phyloP scores from a whole-genome alignment of 2,329 filamentous ascomycete species.

The Fusarium multiceps region DNA sequence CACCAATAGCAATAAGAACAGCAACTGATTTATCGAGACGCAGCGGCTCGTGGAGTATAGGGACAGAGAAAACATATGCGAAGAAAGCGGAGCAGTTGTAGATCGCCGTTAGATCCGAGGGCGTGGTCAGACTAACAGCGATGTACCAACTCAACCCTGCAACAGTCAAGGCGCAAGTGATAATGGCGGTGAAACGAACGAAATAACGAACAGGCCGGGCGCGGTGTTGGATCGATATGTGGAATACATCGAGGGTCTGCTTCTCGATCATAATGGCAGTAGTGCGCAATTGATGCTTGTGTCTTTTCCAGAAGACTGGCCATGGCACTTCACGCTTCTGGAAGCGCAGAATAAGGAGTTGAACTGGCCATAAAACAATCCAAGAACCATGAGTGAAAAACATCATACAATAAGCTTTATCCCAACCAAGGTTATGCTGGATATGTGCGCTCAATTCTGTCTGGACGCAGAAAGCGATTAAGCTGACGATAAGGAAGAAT shows the following conservation, averaged over 20 bases:
- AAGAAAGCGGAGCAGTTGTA: constrained; percentile 99
- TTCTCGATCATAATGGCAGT: constrained; percentile 86
- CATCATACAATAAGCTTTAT: constrained; percentile 99
- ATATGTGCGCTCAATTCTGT: constrained; percentile 97
- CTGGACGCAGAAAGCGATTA: constrained; percentile 91
- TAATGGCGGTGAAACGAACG: constrained; percentile 78
- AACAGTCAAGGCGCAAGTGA: constrained; percentile 87
- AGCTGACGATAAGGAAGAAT: constrained; percentile 83
- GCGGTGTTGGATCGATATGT: constrained; percentile 51
- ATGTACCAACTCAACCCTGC: constrained; percentile 96
- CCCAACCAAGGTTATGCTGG: constrained; percentile 90
- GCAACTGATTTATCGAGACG: constrained; percentile 86
- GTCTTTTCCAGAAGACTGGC: constrained; percentile 83
- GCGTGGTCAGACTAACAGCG: constrained; percentile 91
- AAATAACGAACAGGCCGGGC: constrained; percentile 73
- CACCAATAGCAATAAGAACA: constrained; percentile 86
- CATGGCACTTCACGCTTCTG: constrained; percentile 84
- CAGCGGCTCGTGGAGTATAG: constrained; percentile 85
- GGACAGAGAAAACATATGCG: constrained; percentile 95
- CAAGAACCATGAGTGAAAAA: constrained; percentile 97
- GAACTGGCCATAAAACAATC: constrained; percentile 87
- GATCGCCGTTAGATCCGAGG: constrained; percentile 94
- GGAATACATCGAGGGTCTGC: constrained; percentile 75
- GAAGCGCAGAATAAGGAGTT: constrained; percentile 82
- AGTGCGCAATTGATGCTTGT: constrained; percentile 62